phyloP scores from a whole-genome alignment of 139 green algal species.

The Zygnema cylindricum region DNA sequence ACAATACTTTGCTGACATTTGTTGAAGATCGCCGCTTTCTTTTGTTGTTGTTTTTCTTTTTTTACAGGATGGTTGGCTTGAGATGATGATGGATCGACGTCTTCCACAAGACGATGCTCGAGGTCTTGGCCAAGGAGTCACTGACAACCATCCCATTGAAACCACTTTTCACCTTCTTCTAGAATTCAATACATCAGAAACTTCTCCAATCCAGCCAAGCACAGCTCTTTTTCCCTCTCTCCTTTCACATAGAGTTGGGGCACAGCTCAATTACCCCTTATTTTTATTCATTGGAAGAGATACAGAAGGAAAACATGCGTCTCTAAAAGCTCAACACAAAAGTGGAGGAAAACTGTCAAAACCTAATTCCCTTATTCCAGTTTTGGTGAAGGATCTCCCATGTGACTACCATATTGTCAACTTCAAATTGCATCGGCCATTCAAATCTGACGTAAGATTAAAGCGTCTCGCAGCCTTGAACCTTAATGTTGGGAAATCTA shows the following conservation, averaged over 20 bases:
- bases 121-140: constrained; percentile 52
- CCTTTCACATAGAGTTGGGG: constrained; percentile 45
- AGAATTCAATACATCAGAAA: constrained; percentile 14
- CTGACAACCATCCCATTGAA: constrained; percentile 54
- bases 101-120: constrained; percentile 48
- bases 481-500: no score
- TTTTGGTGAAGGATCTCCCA: constrained; percentile 4
- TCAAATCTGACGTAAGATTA: not conserved
- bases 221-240: constrained; percentile 48
- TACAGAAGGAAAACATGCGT: not conserved
- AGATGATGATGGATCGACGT: constrained; percentile 60
- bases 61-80: constrained; percentile 44
- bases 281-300: constrained; percentile 41
- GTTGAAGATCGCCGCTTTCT: no score
- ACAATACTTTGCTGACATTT: no score
- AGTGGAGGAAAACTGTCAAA: not conserved
- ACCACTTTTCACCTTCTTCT: constrained; percentile 55
- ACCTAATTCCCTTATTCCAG: constrained; percentile 6
- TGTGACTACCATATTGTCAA: constrained; percentile 53
- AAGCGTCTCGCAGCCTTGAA: no score
- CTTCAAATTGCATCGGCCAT: constrained; percentile 46
- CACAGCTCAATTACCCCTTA: constrained; percentile 47
- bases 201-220: not conserved
- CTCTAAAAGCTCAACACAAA: not conserved
- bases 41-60: no score